phyloP scores from a whole-genome alignment of 2,329 filamentous ascomycete species.

The Cercospora zeina region DNA sequence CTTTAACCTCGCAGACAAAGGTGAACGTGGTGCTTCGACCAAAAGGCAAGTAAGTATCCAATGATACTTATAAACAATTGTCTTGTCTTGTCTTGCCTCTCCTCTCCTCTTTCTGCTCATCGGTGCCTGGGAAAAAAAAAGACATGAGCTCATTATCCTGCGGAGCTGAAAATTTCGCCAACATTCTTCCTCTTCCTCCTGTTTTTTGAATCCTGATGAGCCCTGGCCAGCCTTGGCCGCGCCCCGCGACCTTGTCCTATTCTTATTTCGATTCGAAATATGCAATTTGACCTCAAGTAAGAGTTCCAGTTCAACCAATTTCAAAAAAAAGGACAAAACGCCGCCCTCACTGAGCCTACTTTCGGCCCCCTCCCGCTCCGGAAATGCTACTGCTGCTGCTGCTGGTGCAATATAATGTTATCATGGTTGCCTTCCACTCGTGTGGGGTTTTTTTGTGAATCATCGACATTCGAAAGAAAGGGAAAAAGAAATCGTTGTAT shows the following conservation, averaged over 20 bases:
- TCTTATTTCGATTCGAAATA: not conserved
- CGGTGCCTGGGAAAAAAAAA: slow-evolving; percentile 25
- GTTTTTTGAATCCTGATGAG: not conserved
- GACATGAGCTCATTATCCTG: slow-evolving; percentile 1
- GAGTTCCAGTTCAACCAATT: not conserved
- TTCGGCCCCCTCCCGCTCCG: not conserved
- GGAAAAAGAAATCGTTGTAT: not conserved
- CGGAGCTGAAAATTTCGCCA: slow-evolving; percentile 4
- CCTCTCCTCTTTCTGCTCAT: slow-evolving; percentile 26
- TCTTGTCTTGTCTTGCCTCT: no score
- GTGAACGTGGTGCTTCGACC: not conserved
- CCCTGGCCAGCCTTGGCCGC: not conserved
- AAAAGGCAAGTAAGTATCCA: not conserved
- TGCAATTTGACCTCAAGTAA: not conserved
- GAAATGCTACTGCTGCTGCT: slow-evolving; percentile 4
- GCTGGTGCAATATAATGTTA: not conserved
- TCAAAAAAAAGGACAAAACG: not conserved
- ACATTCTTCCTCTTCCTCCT: not conserved
- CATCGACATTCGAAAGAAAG: not conserved
- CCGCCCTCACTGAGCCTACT: not conserved
- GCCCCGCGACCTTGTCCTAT: not conserved
- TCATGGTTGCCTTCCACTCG: not conserved
- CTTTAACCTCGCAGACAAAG: slow-evolving; percentile 41
- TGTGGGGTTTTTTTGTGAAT: not conserved
- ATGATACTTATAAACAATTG: not conserved